Conservation (phyloP, 1,139 yeast genomes). For the Kluyveromyces marxianus region DNA sequence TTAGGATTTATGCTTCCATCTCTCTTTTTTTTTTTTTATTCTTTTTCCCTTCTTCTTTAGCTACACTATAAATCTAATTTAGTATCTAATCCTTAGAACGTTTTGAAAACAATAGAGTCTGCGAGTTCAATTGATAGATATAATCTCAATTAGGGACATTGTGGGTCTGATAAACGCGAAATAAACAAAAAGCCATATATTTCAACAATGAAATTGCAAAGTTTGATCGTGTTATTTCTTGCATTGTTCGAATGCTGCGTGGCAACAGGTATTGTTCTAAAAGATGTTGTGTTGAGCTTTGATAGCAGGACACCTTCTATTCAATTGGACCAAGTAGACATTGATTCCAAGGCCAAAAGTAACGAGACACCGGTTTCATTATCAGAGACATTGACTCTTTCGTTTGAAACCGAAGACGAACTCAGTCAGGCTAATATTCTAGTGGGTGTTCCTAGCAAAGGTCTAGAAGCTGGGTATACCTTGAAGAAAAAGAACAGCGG, state of each 20-base stretch:
- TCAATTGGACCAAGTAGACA: neutral
- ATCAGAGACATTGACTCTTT: constrained; percentile 15
- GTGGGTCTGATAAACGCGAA: neutral
- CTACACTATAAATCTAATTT: neutral
- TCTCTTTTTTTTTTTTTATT: too few species aligned
- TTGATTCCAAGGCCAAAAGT: constrained; percentile 1
- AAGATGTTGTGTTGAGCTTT: neutral
- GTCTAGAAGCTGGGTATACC: constrained; percentile 14
- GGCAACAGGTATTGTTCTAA: neutral
- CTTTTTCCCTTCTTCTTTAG: neutral
- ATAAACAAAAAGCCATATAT: neutral
- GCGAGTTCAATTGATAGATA: too few species aligned
- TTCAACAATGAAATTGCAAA: neutral
- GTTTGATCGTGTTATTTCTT: neutral
- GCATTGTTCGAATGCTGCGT: constrained; percentile 1
- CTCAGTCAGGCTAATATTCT: constrained; percentile 21
- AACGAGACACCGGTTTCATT: neutral
- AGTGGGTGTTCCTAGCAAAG: constrained; percentile 17
- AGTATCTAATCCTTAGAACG: too few species aligned
- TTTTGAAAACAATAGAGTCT: too few species aligned
- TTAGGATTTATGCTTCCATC: too few species aligned
- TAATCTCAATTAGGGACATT: neutral
- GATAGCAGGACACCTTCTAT: neutral
- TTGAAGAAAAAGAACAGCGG: constrained; percentile 2
- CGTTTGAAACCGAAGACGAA: constrained; percentile 10